Percentiles rank a stretch among this genome's conserved stretches.
These are phyloP conservation scores for Tricholoma matsutake DNA, from an alignment of 768 basidiomycete species.

Conservation along the genomic window DNA sequence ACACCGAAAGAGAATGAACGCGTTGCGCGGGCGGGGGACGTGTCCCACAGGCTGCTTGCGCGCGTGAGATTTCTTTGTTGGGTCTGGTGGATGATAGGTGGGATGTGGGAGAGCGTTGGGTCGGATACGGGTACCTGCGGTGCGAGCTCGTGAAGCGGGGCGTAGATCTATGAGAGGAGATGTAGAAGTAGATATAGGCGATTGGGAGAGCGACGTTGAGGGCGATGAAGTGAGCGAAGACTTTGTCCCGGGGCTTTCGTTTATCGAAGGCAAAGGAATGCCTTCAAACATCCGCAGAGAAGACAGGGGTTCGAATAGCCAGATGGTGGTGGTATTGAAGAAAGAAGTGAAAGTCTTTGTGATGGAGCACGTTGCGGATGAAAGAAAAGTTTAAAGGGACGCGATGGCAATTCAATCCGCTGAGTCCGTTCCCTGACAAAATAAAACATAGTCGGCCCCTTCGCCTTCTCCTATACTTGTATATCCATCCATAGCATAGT, in stretches of 20 bases:
- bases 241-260: neutral
- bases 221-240: neutral
- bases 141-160: neutral
- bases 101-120: slow-evolving; percentile 18
- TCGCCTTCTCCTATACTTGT: neutral
- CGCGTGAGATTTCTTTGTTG: slow-evolving; percentile 45
- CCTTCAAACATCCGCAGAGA: neutral
- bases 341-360: neutral
- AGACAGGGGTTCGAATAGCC: no score
- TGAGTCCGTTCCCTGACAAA: neutral
- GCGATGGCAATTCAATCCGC: neutral
- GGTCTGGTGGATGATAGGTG: slow-evolving; percentile 22
- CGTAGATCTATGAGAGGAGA: neutral
- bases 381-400: slow-evolving; percentile 2
- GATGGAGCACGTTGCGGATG: neutral
- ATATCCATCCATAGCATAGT: neutral
- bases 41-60: slow-evolving; percentile 49
- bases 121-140: neutral
- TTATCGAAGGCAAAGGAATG: neutral
- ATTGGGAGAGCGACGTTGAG: neutral
- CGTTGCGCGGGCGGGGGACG: slow-evolving; percentile 71
- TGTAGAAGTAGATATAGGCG: neutral
- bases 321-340: slow-evolving; percentile 1
- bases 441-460: neutral
- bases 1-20: slow-evolving; percentile 78